These are phyloP conservation scores for Exserohilum turcica DNA, from an alignment of 2,329 filamentous ascomycete genomes.

Conservation along the genomic window DNA sequence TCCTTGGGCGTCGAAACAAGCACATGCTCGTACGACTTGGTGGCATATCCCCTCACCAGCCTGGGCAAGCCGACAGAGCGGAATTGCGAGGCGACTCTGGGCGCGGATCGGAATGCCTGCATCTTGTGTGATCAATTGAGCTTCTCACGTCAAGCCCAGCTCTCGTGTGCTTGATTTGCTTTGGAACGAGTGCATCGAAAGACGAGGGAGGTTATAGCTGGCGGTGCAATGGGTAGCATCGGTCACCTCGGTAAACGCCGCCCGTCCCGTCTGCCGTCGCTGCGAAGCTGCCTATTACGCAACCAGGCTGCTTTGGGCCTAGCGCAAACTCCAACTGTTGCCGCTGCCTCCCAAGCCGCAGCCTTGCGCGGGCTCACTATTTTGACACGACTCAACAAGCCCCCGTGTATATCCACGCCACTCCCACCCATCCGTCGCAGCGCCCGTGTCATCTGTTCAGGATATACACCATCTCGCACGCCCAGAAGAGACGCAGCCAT, in stretches of 20 bases:
- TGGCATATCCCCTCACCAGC: slow-evolving; percentile 57
- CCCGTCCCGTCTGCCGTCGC: not conserved
- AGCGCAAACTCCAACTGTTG: slow-evolving; percentile 5
- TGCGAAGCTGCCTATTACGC: not conserved
- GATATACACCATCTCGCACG: not conserved
- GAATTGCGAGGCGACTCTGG: slow-evolving; percentile 66
- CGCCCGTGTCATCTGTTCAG: slow-evolving; percentile 1
- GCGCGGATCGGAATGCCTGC: slow-evolving; percentile 63
- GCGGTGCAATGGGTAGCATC: slow-evolving; percentile 29
- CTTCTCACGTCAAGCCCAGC: not conserved
- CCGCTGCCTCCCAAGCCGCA: slow-evolving; percentile 23
- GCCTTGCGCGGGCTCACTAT: slow-evolving; percentile 28
- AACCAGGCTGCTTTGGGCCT: slow-evolving; percentile 1
- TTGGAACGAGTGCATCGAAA: not conserved
- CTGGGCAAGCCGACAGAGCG: slow-evolving; percentile 62
- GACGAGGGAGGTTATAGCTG: slow-evolving; percentile 4
- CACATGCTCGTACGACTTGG: slow-evolving; percentile 74
- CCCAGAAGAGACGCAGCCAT: slow-evolving; percentile 60
- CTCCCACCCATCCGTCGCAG: slow-evolving; percentile 10
- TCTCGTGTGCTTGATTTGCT: slow-evolving; percentile 1
- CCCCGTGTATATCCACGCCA: slow-evolving; percentile 1
- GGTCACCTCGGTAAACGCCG: slow-evolving; percentile 33
- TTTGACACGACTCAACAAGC: slow-evolving; percentile 39
- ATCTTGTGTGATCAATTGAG: slow-evolving; percentile 29
- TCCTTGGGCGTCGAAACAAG: slow-evolving; percentile 80